A percentile compares a stretch with the other conserved stretches of the same genome.
Evolutionary conservation across 2,329 filamentous ascomycete species (phyloP).

Genomic region (Hortaea werneckii): DNA sequence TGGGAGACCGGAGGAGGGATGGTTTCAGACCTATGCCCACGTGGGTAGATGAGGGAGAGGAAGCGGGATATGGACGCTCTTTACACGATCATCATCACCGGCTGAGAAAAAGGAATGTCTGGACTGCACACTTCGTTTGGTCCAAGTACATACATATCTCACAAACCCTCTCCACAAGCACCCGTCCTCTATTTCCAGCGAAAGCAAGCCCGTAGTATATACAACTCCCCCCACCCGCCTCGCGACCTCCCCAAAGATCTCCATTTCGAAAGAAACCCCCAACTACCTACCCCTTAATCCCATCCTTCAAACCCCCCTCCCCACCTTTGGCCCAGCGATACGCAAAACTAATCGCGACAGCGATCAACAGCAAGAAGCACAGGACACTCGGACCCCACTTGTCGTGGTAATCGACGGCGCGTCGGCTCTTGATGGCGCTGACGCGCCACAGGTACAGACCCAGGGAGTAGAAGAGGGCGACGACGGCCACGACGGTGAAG

Average conservation of each 20-base stretch:
- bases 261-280: too few relatives aligned
- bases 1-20: too few relatives aligned
- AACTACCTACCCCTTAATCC: background rate
- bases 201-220: background rate
- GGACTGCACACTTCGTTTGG: too few relatives aligned
- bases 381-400: conserved; percentile 72
- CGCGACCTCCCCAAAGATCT: too few relatives aligned
- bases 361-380: conserved; percentile 60
- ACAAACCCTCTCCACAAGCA: too few relatives aligned
- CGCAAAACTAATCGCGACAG: conserved; percentile 70
- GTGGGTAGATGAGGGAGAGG: too few relatives aligned
- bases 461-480: conserved; percentile 73
- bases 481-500: conserved; percentile 72
- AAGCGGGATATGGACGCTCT: too few relatives aligned
- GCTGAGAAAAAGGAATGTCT: too few relatives aligned
- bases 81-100: too few relatives aligned
- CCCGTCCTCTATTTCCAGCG: background rate
- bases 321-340: conserved; percentile 55
- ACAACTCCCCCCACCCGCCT: background rate
- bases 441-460: conserved; percentile 82
- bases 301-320: conserved; percentile 32
- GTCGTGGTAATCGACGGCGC: conserved; percentile 87
- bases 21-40: too few relatives aligned
- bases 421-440: conserved; percentile 68
- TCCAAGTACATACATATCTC: too few relatives aligned